These are phyloP conservation scores for Pancytospora epiphaga DNA, from an alignment of 371 early-diverging fungal genomes.

Conservation along the genomic window DNA sequence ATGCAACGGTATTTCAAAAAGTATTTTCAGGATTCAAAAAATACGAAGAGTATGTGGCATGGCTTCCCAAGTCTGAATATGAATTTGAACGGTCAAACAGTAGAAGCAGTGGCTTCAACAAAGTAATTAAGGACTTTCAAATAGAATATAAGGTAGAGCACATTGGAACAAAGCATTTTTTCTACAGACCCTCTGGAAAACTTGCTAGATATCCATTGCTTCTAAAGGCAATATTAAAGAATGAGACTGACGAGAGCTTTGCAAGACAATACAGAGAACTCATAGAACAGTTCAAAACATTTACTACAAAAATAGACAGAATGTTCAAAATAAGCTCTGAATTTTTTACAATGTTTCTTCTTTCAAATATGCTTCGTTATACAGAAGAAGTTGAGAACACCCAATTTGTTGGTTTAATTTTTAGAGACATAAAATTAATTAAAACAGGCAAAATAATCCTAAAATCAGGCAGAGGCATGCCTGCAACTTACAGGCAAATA, in stretches of 20 bases:
- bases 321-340: constrained; percentile 31
- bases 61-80: constrained; percentile 47
- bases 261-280: constrained; percentile 17
- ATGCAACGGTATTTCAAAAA: constrained; percentile 37
- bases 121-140: constrained; percentile 41
- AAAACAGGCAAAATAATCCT: constrained; percentile 39
- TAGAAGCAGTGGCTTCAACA: constrained; percentile 44
- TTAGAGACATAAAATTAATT: constrained; percentile 25
- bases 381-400: constrained; percentile 10
- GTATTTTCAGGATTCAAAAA: not conserved
- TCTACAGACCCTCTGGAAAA: constrained; percentile 56
- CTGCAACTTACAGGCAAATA: constrained; percentile 24
- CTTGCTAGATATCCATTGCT: constrained; percentile 55
- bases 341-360: constrained; percentile 48
- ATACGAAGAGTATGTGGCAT: constrained; percentile 38
- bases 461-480: constrained; percentile 6
- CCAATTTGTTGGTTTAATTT: constrained; percentile 25
- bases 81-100: constrained; percentile 41
- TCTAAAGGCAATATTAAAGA: constrained; percentile 53
- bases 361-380: constrained; percentile 34
- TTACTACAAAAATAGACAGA: constrained; percentile 41
- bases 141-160: constrained; percentile 33
- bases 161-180: constrained; percentile 56
- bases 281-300: constrained; percentile 26
- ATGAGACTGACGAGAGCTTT: constrained; percentile 33